These are phyloP conservation scores for Cinnamomum micranthum DNA, from an alignment of 164 flowering plant species.

Conservation along the genomic window DNA sequence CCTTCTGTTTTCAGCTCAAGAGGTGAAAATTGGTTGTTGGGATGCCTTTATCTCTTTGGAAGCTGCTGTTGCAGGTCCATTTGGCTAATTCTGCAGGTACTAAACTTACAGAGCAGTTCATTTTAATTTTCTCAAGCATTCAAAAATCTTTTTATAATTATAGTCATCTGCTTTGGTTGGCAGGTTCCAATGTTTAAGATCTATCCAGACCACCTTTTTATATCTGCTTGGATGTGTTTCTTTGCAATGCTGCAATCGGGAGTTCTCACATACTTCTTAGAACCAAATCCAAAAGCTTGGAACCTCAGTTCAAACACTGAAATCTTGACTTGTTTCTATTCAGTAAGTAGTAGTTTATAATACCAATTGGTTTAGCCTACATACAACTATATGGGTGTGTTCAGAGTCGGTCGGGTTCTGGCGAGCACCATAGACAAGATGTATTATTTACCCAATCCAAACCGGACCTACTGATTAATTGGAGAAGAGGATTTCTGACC, in stretches of 20 bases:
- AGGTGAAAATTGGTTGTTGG: conserved; percentile 45
- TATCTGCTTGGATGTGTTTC: conserved; percentile 76
- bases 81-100: conserved; percentile 72
- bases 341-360: conserved; percentile 33
- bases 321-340: conserved; percentile 28
- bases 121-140: not conserved
- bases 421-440: not conserved
- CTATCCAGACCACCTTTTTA: conserved; percentile 53
- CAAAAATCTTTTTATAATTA: too few species aligned
- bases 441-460: not conserved
- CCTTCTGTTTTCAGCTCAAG: conserved; percentile 8
- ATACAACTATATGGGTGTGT: not conserved
- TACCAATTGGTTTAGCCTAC: not conserved
- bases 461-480: not conserved
- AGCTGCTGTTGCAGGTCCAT: conserved; percentile 52
- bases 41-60: conserved; percentile 47
- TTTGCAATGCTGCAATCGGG: conserved; percentile 51
- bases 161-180: not conserved
- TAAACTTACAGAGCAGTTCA: not conserved
- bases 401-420: not conserved
- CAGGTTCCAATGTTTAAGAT: conserved; percentile 51
- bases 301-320: conserved; percentile 36
- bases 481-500: not conserved
- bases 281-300: conserved; percentile 44
- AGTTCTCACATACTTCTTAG: conserved; percentile 35